A percentile compares a stretch with the other conserved stretches of the same genome.
These are phyloP conservation scores for Daphne laureola DNA, from an alignment of 441 rosid genomes.

Conservation along the genomic window DNA sequence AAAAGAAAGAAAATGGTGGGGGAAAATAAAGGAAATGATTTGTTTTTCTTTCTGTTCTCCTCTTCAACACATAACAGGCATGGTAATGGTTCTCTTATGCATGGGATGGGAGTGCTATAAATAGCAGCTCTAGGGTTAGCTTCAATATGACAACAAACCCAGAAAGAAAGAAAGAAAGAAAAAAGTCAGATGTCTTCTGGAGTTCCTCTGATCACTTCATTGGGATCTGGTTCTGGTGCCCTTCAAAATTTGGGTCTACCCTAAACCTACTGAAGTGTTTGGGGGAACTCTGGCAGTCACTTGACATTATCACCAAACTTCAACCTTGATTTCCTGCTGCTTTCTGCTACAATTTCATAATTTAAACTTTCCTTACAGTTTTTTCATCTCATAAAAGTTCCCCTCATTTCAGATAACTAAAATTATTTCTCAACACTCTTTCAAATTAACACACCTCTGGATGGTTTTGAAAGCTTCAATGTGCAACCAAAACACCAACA, in stretches of 20 bases:
- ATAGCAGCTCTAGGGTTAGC: slow-evolving; percentile 5
- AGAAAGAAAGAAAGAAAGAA: neutral
- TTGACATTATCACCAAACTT: slow-evolving; percentile 11
- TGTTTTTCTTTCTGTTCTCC: too few relatives aligned
- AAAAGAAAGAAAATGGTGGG: neutral
- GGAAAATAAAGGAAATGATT: too few relatives aligned
- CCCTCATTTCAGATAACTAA: too few relatives aligned
- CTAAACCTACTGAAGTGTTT: slow-evolving; percentile 39
- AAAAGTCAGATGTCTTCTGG: slow-evolving; percentile 27
- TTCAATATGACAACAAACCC: neutral
- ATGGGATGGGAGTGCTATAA: slow-evolving; percentile 11
- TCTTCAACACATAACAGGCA: neutral
- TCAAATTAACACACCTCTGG: too few relatives aligned
- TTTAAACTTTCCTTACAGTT: too few relatives aligned
- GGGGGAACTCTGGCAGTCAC: slow-evolving; percentile 43
- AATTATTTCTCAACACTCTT: too few relatives aligned
- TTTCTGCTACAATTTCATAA: too few relatives aligned
- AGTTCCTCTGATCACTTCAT: slow-evolving; percentile 49
- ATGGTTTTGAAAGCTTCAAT: too few relatives aligned
- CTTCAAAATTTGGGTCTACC: neutral
- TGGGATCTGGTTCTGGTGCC: slow-evolving; percentile 13
- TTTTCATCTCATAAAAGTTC: too few relatives aligned
- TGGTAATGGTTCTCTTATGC: neutral
- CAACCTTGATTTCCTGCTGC: too few relatives aligned
- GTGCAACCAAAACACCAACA: too few relatives aligned